phyloP scores from a whole-genome alignment of 192 early-diverging fungal genomes.

The Irineochytrium annulatum region DNA sequence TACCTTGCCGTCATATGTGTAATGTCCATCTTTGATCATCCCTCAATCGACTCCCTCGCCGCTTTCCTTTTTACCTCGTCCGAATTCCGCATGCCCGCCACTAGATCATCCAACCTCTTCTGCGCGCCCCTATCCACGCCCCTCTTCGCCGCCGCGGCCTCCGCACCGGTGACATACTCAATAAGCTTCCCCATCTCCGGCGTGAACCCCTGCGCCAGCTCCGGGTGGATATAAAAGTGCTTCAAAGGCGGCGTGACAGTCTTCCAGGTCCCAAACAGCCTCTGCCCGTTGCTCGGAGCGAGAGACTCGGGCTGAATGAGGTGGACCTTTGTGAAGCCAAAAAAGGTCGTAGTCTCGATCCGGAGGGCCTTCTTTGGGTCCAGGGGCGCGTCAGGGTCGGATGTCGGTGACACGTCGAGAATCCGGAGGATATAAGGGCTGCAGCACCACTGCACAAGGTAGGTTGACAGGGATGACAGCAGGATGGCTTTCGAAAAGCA shows the following conservation, averaged over 20 bases:
- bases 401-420: background rate
- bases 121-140: background rate
- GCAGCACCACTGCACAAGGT: slow-evolving; percentile 14
- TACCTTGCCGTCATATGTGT: too few species aligned
- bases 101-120: background rate
- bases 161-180: slow-evolving; percentile 4
- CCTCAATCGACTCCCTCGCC: too few species aligned
- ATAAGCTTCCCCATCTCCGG: slow-evolving; percentile 21
- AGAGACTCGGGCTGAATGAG: too few species aligned
- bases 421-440: slow-evolving; percentile 20
- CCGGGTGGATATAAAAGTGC: slow-evolving; percentile 29
- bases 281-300: too few species aligned
- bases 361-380: background rate
- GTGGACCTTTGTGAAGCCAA: slow-evolving; percentile 15
- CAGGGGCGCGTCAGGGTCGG: background rate
- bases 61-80: too few species aligned
- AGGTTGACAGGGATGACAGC: slow-evolving; percentile 7
- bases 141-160: background rate
- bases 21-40: background rate
- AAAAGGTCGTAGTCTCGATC: slow-evolving; percentile 11
- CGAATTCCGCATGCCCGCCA: too few species aligned
- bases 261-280: slow-evolving; percentile 23
- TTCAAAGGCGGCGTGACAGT: background rate
- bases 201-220: slow-evolving; percentile 22
- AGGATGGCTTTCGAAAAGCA: slow-evolving; percentile 1